Percentiles rank a stretch among this genome's conserved stretches.
phyloP scores from a whole-genome alignment of 345 rosid species.

The Erucastrum elatum region DNA sequence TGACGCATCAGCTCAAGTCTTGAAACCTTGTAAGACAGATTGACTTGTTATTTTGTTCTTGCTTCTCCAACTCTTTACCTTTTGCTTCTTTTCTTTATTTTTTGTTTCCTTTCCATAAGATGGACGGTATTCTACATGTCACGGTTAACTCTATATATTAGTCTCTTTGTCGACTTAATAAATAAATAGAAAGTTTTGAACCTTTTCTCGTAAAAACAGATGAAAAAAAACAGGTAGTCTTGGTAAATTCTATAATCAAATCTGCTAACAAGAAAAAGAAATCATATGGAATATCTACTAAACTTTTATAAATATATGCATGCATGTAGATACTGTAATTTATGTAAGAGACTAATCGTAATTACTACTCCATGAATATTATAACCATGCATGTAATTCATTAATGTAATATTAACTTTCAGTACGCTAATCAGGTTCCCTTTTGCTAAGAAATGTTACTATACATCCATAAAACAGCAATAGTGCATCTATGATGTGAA shows the following conservation, averaged over 20 bases:
- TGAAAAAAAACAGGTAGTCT: too few species aligned
- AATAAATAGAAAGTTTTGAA: background rate
- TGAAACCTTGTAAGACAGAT: background rate
- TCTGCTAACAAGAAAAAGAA: too few species aligned
- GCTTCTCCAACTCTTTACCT: background rate
- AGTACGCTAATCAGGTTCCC: background rate
- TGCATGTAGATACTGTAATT: too few species aligned
- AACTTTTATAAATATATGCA: too few species aligned
- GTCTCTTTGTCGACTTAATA: background rate
- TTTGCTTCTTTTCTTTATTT: constrained; percentile 4
- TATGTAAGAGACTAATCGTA: too few species aligned
- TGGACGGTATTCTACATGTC: background rate
- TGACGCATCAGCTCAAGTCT: background rate
- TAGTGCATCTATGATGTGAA: constrained; percentile 1
- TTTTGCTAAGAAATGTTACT: background rate
- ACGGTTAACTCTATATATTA: background rate
- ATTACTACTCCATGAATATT: too few species aligned
- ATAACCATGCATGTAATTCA: background rate
- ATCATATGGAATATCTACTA: too few species aligned
- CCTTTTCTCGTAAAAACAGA: too few species aligned
- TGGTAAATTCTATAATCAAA: too few species aligned
- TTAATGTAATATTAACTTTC: background rate
- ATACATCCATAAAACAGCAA: background rate
- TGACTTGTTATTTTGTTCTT: background rate
- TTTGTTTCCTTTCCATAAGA: background rate